phyloP scores from a whole-genome alignment of 371 early-diverging fungal genomes.

The Parasitella parasitica region DNA sequence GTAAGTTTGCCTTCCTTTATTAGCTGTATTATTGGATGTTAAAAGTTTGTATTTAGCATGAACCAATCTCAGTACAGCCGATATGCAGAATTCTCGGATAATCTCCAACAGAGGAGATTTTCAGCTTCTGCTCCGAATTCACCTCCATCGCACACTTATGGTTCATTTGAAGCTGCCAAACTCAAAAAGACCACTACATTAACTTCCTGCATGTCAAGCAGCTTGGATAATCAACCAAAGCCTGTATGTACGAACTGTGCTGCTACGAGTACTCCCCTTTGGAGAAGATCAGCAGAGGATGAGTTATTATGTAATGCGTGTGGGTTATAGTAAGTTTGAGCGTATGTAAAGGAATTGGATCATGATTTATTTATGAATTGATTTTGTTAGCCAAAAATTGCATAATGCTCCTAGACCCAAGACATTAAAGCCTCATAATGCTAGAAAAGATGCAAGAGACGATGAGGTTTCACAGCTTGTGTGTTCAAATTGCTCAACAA shows the following conservation, averaged over 20 bases:
- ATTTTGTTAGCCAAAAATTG: conserved; percentile 53
- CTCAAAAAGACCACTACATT: conserved; percentile 4
- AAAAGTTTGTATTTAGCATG: neutral
- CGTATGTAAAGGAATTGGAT: neutral
- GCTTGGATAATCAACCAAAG: conserved; percentile 23
- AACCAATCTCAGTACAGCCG: neutral
- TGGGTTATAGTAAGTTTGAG: conserved; percentile 74
- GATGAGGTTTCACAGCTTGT: conserved; percentile 47
- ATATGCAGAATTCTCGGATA: neutral
- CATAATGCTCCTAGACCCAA: conserved; percentile 75
- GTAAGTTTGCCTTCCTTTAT: neutral
- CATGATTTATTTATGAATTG: neutral
- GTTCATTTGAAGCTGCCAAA: neutral
- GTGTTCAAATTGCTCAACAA: conserved; percentile 89
- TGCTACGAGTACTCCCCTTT: conserved; percentile 90
- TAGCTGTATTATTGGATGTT: too few relatives aligned
- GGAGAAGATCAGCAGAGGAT: conserved; percentile 88
- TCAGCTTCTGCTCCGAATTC: conserved; percentile 27
- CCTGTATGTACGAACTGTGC: conserved; percentile 84
- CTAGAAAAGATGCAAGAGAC: conserved; percentile 30
- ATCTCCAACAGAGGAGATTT: conserved; percentile 9
- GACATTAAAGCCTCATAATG: conserved; percentile 35
- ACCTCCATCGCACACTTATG: conserved; percentile 9
- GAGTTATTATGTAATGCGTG: conserved; percentile 94
- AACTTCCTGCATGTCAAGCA: conserved; percentile 1